Base-by-base conservation (phyloP, 306 rosid genomes). In the Vicia faba region DNA sequence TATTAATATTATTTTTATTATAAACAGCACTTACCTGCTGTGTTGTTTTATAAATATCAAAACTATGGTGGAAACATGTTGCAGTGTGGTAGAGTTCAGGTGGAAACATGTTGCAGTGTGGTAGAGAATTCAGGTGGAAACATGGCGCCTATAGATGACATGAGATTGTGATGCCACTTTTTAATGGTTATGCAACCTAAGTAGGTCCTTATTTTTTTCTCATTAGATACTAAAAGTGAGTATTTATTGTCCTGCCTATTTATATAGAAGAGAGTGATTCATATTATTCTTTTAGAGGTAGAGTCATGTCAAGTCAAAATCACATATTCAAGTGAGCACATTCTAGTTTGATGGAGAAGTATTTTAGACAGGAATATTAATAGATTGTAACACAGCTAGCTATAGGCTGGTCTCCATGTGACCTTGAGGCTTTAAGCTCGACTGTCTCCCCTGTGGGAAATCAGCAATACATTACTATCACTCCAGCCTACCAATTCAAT, bases 391-490 rank as follows among this genome's bases (percentile, higher is more conserved):
- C 62, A 20, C 18, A 40, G 14, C 14, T 11, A 44, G 18, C 16
- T 20, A n/a, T 49, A 48, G 61, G 9, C 62, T 51, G 41, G 50
- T 36, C 72, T 50, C 72, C 72, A 67, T 68, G 72, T 53, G 56
- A 49, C 56, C 56, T 7, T 18, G 28, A 49, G 50, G 10, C 50
- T 40, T 35, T 25, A 45, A 14, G 51, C 20, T 14, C 20, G 20
- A 13, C 11, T 11, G 46, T 41, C 46, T 11, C 44, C 3, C n/a
- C 1, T 5, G 36, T 5, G 36, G 2, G 6, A 29, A 25, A 25
- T 25, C 2, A 20, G 23, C 23, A 20, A n/a, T n/a, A n/a, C n/a
- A n/a, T n/a, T n/a, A n/a, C n/a, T n/a, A n/a, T n/a, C n/a, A n/a
- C n/a, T n/a, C n/a, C n/a, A n/a, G n/a, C n/a, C n/a, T n/a, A n/a